A percentile compares a stretch with the other conserved stretches of the same genome.
Evolutionary conservation across 306 rosid species (phyloP).

Genomic region (Bauhinia variegata): DNA sequence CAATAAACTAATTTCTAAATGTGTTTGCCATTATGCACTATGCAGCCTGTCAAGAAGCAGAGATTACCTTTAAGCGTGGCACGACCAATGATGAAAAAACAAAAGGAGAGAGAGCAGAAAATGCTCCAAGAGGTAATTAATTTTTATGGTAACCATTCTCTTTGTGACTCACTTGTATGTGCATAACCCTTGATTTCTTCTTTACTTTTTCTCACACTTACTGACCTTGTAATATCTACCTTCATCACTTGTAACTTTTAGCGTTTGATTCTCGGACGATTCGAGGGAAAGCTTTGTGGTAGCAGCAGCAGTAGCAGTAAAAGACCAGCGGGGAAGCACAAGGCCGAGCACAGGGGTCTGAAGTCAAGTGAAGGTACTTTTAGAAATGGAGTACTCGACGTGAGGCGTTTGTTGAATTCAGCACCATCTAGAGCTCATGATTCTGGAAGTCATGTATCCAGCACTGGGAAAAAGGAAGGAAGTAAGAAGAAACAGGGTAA

Average conservation of each 20-base stretch:
- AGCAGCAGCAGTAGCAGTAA: constrained; percentile 24
- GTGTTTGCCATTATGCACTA: no score
- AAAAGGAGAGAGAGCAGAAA: constrained; percentile 72
- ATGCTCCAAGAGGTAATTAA: constrained; percentile 63
- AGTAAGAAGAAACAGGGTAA: no score
- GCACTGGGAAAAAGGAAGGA: constrained; percentile 38
- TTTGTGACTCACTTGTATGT: no score
- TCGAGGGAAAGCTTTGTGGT: constrained; percentile 40
- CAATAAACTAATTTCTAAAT: constrained; percentile 1
- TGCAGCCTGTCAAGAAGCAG: constrained; percentile 65
- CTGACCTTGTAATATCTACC: no score
- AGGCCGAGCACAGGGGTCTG: constrained; percentile 52
- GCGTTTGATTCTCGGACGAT: constrained; percentile 48
- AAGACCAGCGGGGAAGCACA: constrained; percentile 43
- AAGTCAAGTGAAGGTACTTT: constrained; percentile 54
- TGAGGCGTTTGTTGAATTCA: constrained; percentile 50
- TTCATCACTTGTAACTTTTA: no score
- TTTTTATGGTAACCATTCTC: constrained; percentile 2
- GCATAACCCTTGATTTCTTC: background rate
- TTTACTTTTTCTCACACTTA: no score
- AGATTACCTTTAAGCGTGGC: constrained; percentile 75
- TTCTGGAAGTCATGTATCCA: no score
- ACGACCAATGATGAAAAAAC: constrained; percentile 73
- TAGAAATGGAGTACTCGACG: constrained; percentile 62
- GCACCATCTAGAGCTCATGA: constrained; percentile 32